Conservation (phyloP, 2,329 filamentous ascomycete genomes). For the Ophiocordyceps camponoti-floridani region DNA sequence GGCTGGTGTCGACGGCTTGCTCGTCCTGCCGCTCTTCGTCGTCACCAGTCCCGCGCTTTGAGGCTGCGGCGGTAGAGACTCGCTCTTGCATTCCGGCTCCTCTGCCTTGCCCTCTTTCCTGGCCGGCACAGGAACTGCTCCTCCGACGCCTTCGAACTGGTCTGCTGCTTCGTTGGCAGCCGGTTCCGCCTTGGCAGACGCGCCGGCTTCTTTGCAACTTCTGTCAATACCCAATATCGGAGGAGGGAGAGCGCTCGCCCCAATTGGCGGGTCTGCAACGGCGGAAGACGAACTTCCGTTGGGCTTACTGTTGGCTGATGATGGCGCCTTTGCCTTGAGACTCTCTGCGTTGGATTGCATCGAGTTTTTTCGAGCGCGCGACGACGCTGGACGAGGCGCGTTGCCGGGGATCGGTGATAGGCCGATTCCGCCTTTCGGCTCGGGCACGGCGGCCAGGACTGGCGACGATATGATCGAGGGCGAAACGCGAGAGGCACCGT, state of each 20-base stretch:
- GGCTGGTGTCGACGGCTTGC: constrained; percentile 48
- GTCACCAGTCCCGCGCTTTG: constrained; percentile 28
- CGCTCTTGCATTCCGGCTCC: constrained; percentile 18
- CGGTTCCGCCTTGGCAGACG: constrained; percentile 13
- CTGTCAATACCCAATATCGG: constrained; percentile 26
- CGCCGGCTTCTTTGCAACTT: constrained; percentile 26
- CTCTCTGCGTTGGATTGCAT: constrained; percentile 41
- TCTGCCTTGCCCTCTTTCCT: constrained; percentile 26
- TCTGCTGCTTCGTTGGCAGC: constrained; percentile 15
- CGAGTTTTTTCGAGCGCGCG: constrained; percentile 61
- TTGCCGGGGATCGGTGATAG: constrained; percentile 42
- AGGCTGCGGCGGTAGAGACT: constrained; percentile 26
- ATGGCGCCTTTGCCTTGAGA: constrained; percentile 33
- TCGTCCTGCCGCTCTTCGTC: constrained; percentile 47
- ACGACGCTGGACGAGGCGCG: constrained; percentile 43
- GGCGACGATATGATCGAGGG: constrained; percentile 62
- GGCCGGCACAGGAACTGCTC: constrained; percentile 11
- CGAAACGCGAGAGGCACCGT: constrained; percentile 34
- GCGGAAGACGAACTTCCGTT: constrained; percentile 28
- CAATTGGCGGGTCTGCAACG: constrained; percentile 15
- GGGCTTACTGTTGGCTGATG: constrained; percentile 42
- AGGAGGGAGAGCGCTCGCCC: constrained; percentile 6
- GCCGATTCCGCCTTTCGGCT: constrained; percentile 31
- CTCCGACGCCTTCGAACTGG: constrained; percentile 11
- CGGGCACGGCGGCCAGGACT: constrained; percentile 49